Percentiles rank a stretch among this genome's conserved stretches.
These are phyloP conservation scores for Syzygium jambos DNA, from an alignment of 345 rosid species.

Conservation along the genomic window DNA sequence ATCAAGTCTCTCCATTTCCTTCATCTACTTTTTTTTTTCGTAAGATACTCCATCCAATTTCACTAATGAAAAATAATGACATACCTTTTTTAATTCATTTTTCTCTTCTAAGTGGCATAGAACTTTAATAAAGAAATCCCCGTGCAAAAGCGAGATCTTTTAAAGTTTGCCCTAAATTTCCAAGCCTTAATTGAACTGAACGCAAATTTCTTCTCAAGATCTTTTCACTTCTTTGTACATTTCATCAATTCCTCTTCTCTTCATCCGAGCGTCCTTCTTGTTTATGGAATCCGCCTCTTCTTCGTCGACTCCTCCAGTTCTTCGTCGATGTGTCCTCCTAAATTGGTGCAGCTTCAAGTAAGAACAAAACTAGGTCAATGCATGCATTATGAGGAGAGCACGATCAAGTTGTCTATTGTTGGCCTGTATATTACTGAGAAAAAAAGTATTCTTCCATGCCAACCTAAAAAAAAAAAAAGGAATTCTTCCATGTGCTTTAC, in stretches of 20 bases:
- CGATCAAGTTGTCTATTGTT: not conserved
- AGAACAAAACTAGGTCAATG: not conserved
- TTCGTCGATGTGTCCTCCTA: not conserved
- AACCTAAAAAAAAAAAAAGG: no score
- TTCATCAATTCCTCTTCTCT: not conserved
- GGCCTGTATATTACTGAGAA: not conserved
- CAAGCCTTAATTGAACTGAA: not conserved
- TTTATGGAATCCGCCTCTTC: not conserved
- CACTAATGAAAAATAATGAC: no score
- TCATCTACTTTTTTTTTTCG: no score
- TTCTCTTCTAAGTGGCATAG: not conserved
- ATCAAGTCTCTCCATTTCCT: no score
- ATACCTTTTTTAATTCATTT: not conserved
- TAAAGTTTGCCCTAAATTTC: not conserved
- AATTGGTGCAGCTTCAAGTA: slow-evolving; percentile 4
- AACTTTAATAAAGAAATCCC: not conserved
- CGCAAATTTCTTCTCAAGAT: not conserved
- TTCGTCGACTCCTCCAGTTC: not conserved
- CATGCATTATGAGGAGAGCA: not conserved
- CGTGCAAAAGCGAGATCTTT: not conserved
- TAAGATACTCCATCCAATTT: not conserved
- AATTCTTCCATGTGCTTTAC: not conserved
- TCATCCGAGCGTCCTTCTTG: not conserved
- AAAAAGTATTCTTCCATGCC: no score
- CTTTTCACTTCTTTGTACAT: no score